Evolutionary conservation across 768 basidiomycete species (phyloP), one percentile per base, ranked within the genome.

Genomic region (Lactarius psammicola): DNA sequence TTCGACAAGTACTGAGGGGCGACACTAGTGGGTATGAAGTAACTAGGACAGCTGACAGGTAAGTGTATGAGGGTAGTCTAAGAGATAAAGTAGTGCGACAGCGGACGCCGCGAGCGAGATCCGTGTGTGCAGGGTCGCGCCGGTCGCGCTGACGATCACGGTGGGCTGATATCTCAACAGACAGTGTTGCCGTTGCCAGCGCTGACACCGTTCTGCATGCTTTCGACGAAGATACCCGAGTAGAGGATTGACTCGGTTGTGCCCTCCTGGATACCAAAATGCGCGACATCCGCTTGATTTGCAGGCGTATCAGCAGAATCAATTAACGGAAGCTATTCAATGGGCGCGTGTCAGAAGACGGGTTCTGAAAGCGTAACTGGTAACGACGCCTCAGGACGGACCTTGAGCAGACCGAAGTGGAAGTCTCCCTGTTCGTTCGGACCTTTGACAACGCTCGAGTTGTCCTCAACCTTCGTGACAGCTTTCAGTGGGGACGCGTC

Each of bases 351-450:
- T 26, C 33, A 49, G 13, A 56, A 23, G 11, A 18, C 23, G 18
- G 23, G 38, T 23, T 17, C n/a, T 26, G 36, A 33, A 56, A 15
- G 15, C 15, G 49, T 15, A 31, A 34, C 3, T 4, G 15, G 3
- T 9, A 18, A 17, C 20, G 20, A 60, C 15, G 26, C 38, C 4
- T 56, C 46, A 13, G 30, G 49, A 70, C 75, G 40, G 38, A 85
- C 84, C 80, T 87, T 87, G 58, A 87, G 75, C 4, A 87, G 71
- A 2, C 83, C 85, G 68, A 87, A 81, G 70, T 87, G 85, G 76
- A 84, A 86, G 58, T 87, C 84, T 9, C 87, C 87, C 68, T 79
- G 77, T 5, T 82, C 85, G 11, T 73, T 74, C n/a, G 78, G 61
- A 4, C 84, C 85, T 2, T 71, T 49, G 7, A 75, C 69, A 2